Evolutionary conservation across 768 basidiomycete species (phyloP), one percentile per base, ranked within the genome.

Genomic region (Erythrobasidium yunnanense): DNA sequence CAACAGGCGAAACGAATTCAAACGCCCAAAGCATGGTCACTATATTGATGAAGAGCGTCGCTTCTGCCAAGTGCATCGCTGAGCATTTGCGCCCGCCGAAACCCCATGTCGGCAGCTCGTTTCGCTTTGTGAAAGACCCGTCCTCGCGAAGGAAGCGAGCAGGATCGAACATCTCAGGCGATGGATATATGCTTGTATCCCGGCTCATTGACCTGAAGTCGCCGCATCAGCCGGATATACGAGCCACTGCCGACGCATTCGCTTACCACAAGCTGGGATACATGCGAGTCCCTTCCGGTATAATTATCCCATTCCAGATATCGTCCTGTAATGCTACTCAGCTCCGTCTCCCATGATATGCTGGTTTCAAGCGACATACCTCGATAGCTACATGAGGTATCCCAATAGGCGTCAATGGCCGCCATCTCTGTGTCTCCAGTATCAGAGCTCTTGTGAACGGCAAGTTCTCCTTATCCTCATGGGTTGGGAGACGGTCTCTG

Each of bases 401-500:
- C 23, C 69, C 67, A 6, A 68, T 42, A 18, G 68, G 49, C 2
- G 53, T 62, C 17, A 70, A 25, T 2, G 69, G 66, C 13, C 69
- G 27, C 69, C 69, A 70, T 30, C 72, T 42, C n/a, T 70, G 57
- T n/a, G 65, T 62, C 52, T 73, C 72, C 17, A 62, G 58, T 22
- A 71, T 55, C 3, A 73, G 47, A 0, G 72, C 72, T 1, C 42
- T 38, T 5, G 66, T 57, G 47, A 55, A 71, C 1, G 70, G 69
- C 13, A 73, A 58, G 5, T 68, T 51, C 18, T 68, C 56, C 32
- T 68, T 38, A 50, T 73, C 72, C 2, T 53, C 68, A 30, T 71
- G 70, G 15, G 49, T 55, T n/a, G 72, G 72, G 1, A 71, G 29
- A 22, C 72, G 69, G 29, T 72, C 69, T 5, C 51, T 1, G 15